These are phyloP conservation scores for Flaveria brownii DNA, from an alignment of 129 eudicot genomes.

Conservation along the genomic window DNA sequence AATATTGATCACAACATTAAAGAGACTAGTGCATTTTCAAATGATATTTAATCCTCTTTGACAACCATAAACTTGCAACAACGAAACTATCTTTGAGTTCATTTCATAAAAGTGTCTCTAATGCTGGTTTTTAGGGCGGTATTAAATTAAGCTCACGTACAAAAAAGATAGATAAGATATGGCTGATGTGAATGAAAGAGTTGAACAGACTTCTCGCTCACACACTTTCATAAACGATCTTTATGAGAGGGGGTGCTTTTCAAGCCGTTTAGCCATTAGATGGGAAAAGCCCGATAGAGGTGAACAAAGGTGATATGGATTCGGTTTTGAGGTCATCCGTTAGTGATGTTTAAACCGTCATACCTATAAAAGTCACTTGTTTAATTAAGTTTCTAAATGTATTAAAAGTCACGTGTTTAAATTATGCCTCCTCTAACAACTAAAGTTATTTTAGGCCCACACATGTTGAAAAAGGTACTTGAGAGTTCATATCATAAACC, in stretches of 20 bases:
- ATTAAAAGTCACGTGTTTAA: background rate
- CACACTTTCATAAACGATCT: no score
- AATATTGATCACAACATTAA: no score
- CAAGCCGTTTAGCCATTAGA: no score
- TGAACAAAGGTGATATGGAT: no score
- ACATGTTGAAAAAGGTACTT: background rate
- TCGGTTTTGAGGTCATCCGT: no score
- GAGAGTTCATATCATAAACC: conserved; percentile 10
- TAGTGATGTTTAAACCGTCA: background rate
- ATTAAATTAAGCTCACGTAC: no score
- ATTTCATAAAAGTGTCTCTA: background rate
- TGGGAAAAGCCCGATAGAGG: no score
- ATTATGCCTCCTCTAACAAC: background rate
- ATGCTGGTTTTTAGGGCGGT: no score
- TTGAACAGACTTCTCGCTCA: no score
- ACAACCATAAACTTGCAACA: background rate
- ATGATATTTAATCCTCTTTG: background rate
- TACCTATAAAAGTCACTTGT: background rate
- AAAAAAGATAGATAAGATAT: no score
- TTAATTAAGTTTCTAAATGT: background rate
- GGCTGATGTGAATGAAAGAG: no score
- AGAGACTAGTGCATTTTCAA: background rate
- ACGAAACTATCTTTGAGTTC: background rate
- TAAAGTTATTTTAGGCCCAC: background rate
- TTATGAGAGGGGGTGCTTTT: no score